These are phyloP conservation scores for Raphanus raphanistrum DNA, from an alignment of 345 rosid species.

Conservation along the genomic window DNA sequence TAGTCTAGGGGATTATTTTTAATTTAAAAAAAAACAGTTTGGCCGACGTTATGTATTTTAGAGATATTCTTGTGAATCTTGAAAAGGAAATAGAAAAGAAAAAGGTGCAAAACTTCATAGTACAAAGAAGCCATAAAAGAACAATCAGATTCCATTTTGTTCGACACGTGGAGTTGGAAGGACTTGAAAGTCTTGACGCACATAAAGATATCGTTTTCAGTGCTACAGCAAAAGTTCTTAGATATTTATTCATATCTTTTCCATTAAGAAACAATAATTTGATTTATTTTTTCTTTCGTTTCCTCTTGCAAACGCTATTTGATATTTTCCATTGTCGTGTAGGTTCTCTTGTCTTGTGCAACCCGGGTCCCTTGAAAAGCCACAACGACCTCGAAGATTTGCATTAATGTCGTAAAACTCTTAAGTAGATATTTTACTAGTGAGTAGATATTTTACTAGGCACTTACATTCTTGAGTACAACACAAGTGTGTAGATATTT, in stretches of 20 bases:
- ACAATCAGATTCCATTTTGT: neutral
- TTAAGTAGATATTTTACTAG: neutral
- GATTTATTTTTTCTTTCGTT: slow-evolving; percentile 10
- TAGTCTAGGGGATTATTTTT: too few relatives aligned
- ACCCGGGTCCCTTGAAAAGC: slow-evolving; percentile 22
- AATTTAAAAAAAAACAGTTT: neutral
- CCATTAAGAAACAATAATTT: neutral
- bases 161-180: neutral
- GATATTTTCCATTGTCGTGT: slow-evolving; percentile 19
- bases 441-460: neutral
- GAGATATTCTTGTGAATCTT: neutral
- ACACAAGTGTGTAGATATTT: too few relatives aligned
- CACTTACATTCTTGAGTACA: too few relatives aligned
- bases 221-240: neutral
- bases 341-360: slow-evolving; percentile 3
- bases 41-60: slow-evolving; percentile 28
- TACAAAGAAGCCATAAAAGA: neutral
- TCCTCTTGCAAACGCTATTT: slow-evolving; percentile 2
- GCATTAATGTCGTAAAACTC: neutral
- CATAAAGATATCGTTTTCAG: neutral
- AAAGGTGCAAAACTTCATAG: slow-evolving; percentile 6
- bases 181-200: neutral
- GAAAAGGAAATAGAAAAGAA: neutral
- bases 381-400: too few relatives aligned
- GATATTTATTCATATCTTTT: slow-evolving; percentile 23